A percentile compares a stretch with the other conserved stretches of the same genome.
Conservation (phyloP, 2,329 filamentous ascomycete species). For the Colletotrichum australisinense region DNA sequence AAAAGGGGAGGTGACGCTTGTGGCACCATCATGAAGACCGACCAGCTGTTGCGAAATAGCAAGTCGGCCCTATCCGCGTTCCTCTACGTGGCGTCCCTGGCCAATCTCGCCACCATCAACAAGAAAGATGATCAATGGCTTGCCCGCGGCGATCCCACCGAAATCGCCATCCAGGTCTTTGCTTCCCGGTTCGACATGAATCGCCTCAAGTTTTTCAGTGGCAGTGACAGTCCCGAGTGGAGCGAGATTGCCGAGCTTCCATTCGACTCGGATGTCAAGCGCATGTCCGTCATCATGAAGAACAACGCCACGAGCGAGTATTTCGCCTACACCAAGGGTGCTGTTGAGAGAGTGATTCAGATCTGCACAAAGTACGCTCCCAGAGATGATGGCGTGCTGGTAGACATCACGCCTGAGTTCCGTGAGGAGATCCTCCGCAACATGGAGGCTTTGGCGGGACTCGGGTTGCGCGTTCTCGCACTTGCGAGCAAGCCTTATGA, state of each 20-base stretch:
- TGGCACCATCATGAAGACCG: slow-evolving; percentile 40
- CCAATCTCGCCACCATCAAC: slow-evolving; percentile 63
- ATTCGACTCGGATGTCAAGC: slow-evolving; percentile 79
- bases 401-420: slow-evolving; percentile 61
- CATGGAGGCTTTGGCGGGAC: slow-evolving; percentile 71
- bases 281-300: slow-evolving; percentile 77
- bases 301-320: slow-evolving; percentile 47
- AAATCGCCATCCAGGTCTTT: slow-evolving; percentile 80
- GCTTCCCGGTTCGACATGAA: slow-evolving; percentile 74
- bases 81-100: slow-evolving; percentile 69
- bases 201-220: slow-evolving; percentile 61
- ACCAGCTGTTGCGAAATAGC: slow-evolving; percentile 52
- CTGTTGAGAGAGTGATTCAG: slow-evolving; percentile 74
- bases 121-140: slow-evolving; percentile 61
- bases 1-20: slow-evolving; percentile 38
- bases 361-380: slow-evolving; percentile 61
- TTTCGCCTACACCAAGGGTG: slow-evolving; percentile 68
- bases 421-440: slow-evolving; percentile 68
- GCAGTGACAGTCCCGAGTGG: slow-evolving; percentile 59
- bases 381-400: slow-evolving; percentile 40
- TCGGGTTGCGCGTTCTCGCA: slow-evolving; percentile 75
- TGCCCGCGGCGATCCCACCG: slow-evolving; percentile 74
- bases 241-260: slow-evolving; percentile 73
- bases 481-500: slow-evolving; percentile 63
- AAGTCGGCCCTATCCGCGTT: slow-evolving; percentile 62